Evolutionary conservation across 2,329 filamentous ascomycete species (phyloP).

Genomic region (Lizonia empirigonia): DNA sequence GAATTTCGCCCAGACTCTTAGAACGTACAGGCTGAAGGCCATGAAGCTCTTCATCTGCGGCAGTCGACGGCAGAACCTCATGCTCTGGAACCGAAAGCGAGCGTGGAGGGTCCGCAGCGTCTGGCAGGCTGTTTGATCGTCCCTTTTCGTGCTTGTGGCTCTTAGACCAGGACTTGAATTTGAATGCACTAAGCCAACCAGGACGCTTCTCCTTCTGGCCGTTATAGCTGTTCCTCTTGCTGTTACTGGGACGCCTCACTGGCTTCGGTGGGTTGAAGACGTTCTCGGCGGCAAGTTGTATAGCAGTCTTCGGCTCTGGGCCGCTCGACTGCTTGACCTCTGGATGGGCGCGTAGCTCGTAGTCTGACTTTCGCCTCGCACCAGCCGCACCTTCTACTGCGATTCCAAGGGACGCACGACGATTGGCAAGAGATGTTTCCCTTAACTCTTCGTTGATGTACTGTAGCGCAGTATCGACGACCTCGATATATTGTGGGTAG

Average conservation of each 20-base stretch:
- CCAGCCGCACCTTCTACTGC: constrained; percentile 10
- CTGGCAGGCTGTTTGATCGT: constrained; percentile 31
- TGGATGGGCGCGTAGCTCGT: constrained; percentile 23
- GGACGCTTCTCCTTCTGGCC: constrained; percentile 37
- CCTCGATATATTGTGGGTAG: constrained; percentile 54
- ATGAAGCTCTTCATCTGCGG: constrained; percentile 21
- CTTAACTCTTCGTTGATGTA: constrained; percentile 49
- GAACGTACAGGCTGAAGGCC: constrained; percentile 38
- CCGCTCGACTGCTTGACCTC: background rate
- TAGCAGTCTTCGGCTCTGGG: constrained; percentile 25
- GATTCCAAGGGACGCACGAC: constrained; percentile 24
- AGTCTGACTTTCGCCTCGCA: constrained; percentile 32
- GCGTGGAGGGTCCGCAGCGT: constrained; percentile 27
- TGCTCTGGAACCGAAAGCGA: constrained; percentile 33
- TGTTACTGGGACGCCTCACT: constrained; percentile 16
- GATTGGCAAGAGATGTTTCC: constrained; percentile 29
- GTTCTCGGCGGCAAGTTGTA: constrained; percentile 31
- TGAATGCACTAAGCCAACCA: constrained; percentile 39
- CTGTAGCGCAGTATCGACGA: constrained; percentile 50
- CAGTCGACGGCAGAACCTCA: constrained; percentile 17
- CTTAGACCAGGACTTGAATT: constrained; percentile 37
- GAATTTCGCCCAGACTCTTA: constrained; percentile 42
- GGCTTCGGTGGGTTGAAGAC: constrained; percentile 22
- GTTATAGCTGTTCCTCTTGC: constrained; percentile 28
- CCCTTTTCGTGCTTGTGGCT: constrained; percentile 28